Base-by-base conservation (phyloP, 306 rosid species). In the Cyclanthera cordifolia region DNA sequence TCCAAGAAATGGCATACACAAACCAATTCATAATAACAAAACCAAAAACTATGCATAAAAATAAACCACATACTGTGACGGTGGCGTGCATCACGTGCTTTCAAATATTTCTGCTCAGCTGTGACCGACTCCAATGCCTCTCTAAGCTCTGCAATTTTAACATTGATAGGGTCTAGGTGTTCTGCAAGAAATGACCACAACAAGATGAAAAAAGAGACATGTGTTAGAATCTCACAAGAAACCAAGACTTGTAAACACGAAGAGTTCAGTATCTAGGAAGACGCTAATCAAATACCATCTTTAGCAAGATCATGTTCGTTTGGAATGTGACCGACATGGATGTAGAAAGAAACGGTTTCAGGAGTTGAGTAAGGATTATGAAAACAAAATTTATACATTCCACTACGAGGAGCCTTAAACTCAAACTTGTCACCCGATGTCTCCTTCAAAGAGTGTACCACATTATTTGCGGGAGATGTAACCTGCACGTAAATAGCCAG, bases 111-210 rank as follows among this genome's bases (percentile, higher is more conserved):
- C 79, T 94, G 99, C 79, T 90, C 97, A 3, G 96, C 82, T 32
- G 95, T 88, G 76, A 94, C 97, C 8, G 99, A 88, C 57, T 90
- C 99, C 78, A 90, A 73, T 66, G 99, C 97, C 75, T 94, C 97
- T 80, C 91, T 88, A 50, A 94, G 88, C 87, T 94, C 99, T 24
- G 99, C 97, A 83, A 94, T 94, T 80, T 94, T 90, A 37, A 94
- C 97, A 84, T 94, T 94, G n/a, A 94, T 77, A 49, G 97, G 99
- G 90, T 94, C 92, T 84, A 93, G 80, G 77, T 93, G 99, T 79
- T 94, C 99, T 94, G 97, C 87, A 79, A 74, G 23, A 76, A 41
- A 16, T 13, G 30, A 66, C 60, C 51, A 24, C 67, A 54, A 65
- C 58, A 65, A 53, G 16, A 34, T 47, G 32, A n/a, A 52, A 52